Conservation (phyloP, 192 early-diverging fungal species). For the Entophlyctis luteolus region DNA sequence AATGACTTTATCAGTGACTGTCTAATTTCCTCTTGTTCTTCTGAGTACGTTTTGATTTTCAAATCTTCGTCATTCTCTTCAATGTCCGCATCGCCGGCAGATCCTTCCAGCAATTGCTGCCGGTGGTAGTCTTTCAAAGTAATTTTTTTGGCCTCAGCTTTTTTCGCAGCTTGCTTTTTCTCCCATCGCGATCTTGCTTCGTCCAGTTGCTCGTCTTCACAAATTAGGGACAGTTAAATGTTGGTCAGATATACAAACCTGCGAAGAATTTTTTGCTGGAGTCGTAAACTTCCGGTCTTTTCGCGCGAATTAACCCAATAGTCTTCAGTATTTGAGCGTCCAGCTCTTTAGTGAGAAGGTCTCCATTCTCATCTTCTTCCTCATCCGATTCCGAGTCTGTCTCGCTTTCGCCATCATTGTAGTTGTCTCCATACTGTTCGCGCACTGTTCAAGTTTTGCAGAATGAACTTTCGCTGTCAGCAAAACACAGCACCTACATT, state of each 20-base stretch:
- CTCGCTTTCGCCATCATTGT: conserved; percentile 44
- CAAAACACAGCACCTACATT: conserved; percentile 44
- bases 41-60: conserved; percentile 59
- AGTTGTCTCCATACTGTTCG: conserved; percentile 56
- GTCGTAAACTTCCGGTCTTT: conserved; percentile 82
- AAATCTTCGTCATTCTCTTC: conserved; percentile 44
- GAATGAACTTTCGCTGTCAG: not conserved
- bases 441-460: conserved; percentile 41
- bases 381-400: conserved; percentile 63
- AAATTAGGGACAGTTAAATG: not conserved
- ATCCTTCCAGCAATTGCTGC: conserved; percentile 56
- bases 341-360: conserved; percentile 79
- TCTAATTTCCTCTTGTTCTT: conserved; percentile 82
- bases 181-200: conserved; percentile 62
- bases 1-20: conserved; percentile 58
- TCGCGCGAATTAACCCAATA: conserved; percentile 70
- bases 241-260: not conserved
- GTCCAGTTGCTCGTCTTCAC: conserved; percentile 55
- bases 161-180: conserved; percentile 57
- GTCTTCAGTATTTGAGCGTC: conserved; percentile 94
- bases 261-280: conserved; percentile 69
- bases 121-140: conserved; percentile 85
- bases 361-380: conserved; percentile 52
- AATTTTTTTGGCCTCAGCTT: conserved; percentile 60
- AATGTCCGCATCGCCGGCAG: conserved; percentile 33